Evolutionary conservation across 23 red algal species (phyloP).

Genomic region (Gracilaria caudata): DNA sequence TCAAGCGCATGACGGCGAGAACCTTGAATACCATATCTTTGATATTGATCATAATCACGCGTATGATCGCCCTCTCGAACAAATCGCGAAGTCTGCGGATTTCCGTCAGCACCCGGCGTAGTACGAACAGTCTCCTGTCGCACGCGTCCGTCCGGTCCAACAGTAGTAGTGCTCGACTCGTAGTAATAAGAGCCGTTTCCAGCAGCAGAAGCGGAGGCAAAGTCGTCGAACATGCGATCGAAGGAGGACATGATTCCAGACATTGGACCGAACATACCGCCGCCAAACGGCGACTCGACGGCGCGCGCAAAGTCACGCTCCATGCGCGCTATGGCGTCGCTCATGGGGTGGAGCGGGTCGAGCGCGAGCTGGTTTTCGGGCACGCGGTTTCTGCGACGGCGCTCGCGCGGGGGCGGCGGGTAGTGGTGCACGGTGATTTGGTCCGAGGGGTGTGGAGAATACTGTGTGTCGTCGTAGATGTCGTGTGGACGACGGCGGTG

Average conservation of each 20-base stretch:
- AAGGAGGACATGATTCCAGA: slow-evolving; percentile 41
- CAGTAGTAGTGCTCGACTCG: slow-evolving; percentile 48
- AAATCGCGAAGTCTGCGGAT: slow-evolving; percentile 19
- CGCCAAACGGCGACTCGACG: slow-evolving; percentile 49
- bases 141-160: slow-evolving; percentile 55
- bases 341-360: not conserved
- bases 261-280: slow-evolving; percentile 4
- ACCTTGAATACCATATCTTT: not conserved
- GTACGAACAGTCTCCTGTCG: slow-evolving; percentile 56
- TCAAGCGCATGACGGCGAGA: not conserved
- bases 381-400: slow-evolving; percentile 1
- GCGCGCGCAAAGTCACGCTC: slow-evolving; percentile 12
- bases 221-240: slow-evolving; percentile 41
- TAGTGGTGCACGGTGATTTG: slow-evolving; percentile 10
- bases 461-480: slow-evolving; percentile 67
- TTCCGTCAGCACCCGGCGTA: slow-evolving; percentile 20
- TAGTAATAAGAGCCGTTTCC: slow-evolving; percentile 28
- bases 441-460: slow-evolving; percentile 6
- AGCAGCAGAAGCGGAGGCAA: not conserved
- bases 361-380: not conserved
- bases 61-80: slow-evolving; percentile 40
- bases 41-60: not conserved
- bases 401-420: slow-evolving; percentile 10
- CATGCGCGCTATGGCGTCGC: slow-evolving; percentile 22
- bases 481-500: slow-evolving; percentile 36